phyloP scores from a whole-genome alignment of 2,329 filamentous ascomycete genomes.

The Penicillium polonicum region DNA sequence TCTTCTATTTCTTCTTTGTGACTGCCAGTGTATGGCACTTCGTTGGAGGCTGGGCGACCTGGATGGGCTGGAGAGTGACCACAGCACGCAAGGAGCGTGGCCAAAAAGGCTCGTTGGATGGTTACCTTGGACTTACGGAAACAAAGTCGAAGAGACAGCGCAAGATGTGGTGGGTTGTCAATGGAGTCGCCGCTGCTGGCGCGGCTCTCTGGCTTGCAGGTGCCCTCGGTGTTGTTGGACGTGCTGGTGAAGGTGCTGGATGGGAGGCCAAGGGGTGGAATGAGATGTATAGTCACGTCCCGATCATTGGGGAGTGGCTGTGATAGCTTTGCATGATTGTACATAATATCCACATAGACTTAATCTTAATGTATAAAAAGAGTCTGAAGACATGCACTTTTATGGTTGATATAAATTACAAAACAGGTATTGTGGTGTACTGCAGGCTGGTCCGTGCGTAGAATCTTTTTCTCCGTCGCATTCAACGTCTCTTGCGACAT shows the following conservation, averaged over 20 bases:
- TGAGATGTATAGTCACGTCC: constrained; percentile 64
- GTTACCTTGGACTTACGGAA: constrained; percentile 44
- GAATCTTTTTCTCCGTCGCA: constrained; percentile 20
- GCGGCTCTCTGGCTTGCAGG: constrained; percentile 77
- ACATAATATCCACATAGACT: constrained; percentile 2
- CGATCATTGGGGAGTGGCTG: constrained; percentile 55
- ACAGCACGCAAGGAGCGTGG: constrained; percentile 32
- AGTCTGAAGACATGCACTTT: not conserved
- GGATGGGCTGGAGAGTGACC: constrained; percentile 60
- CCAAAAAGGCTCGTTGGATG: constrained; percentile 33
- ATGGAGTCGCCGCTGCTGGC: constrained; percentile 59
- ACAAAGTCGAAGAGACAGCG: constrained; percentile 55
- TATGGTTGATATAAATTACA: constrained; percentile 4
- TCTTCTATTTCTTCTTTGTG: constrained; percentile 69
- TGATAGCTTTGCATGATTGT: constrained; percentile 24
- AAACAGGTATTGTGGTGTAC: not conserved
- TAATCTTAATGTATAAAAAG: constrained; percentile 1
- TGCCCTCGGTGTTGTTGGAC: constrained; percentile 73
- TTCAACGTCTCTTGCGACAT: constrained; percentile 9
- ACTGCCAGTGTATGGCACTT: constrained; percentile 71
- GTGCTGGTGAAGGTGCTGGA: constrained; percentile 66
- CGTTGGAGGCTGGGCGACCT: constrained; percentile 81
- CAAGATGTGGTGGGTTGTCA: constrained; percentile 69
- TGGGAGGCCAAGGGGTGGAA: constrained; percentile 84
- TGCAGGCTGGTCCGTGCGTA: constrained; percentile 20